Evolutionary conservation across 2,329 filamentous ascomycete genomes (phyloP).

Genomic region (Aspergillus floridensis): DNA sequence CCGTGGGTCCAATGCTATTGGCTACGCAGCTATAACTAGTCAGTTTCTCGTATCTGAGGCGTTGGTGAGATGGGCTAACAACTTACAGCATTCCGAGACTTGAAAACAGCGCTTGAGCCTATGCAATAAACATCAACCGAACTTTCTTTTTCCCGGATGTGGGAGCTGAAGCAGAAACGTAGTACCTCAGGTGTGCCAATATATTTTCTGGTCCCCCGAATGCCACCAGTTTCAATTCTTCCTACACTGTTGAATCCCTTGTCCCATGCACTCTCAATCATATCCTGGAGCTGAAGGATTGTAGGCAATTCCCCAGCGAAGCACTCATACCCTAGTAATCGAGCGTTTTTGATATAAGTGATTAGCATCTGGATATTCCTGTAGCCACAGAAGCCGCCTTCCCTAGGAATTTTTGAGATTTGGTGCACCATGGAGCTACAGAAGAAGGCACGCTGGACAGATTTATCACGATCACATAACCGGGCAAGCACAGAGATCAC

Average conservation of each 20-base stretch:
- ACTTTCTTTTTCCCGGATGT: not conserved
- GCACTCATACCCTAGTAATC: constrained; percentile 55
- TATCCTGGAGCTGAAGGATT: constrained; percentile 78
- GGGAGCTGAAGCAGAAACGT: not conserved
- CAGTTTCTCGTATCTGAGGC: constrained; percentile 3
- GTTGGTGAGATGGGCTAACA: not conserved
- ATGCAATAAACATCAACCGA: constrained; percentile 9
- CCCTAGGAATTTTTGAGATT: constrained; percentile 74
- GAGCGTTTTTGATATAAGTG: constrained; percentile 68
- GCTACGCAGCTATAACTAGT: constrained; percentile 54
- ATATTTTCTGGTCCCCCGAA: constrained; percentile 86
- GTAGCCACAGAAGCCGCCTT: constrained; percentile 93
- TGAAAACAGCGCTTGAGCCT: constrained; percentile 77
- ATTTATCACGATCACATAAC: constrained; percentile 62
- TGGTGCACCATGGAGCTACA: constrained; percentile 75
- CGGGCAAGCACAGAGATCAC: constrained; percentile 63
- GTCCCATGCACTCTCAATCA: constrained; percentile 88
- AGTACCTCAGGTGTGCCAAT: constrained; percentile 86
- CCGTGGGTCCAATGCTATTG: constrained; percentile 54
- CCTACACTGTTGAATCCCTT: constrained; percentile 73
- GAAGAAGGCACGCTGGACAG: constrained; percentile 70
- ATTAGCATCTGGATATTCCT: constrained; percentile 90
- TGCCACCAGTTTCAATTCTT: constrained; percentile 78
- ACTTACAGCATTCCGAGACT: constrained; percentile 65
- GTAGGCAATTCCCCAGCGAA: constrained; percentile 66